These are phyloP conservation scores for Clonostachys rhizophaga DNA, from an alignment of 2,329 filamentous ascomycete genomes.

Conservation along the genomic window DNA sequence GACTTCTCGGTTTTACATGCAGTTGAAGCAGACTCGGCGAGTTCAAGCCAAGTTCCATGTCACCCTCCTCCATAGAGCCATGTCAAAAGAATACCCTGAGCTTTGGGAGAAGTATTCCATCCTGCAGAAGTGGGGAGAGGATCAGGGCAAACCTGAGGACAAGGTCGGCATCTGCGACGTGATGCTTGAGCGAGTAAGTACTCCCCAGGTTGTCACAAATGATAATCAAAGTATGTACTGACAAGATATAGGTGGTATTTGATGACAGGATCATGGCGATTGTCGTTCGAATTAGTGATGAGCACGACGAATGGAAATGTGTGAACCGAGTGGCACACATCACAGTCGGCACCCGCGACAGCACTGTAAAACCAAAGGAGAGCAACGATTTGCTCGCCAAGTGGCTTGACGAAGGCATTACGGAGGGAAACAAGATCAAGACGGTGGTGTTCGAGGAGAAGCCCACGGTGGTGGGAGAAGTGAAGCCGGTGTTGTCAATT, in stretches of 20 bases:
- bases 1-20: slow-evolving; percentile 58
- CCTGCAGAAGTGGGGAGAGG: slow-evolving; percentile 46
- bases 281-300: slow-evolving; percentile 67
- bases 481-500: slow-evolving; percentile 31
- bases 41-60: slow-evolving; percentile 88
- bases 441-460: slow-evolving; percentile 46
- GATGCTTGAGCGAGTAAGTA: slow-evolving; percentile 53
- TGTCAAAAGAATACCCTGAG: slow-evolving; percentile 53
- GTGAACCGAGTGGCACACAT: slow-evolving; percentile 80
- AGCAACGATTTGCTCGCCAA: slow-evolving; percentile 77
- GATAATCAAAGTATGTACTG: slow-evolving; percentile 3
- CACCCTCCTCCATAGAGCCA: slow-evolving; percentile 81
- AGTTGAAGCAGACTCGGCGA: slow-evolving; percentile 68
- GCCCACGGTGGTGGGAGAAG: slow-evolving; percentile 39
- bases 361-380: slow-evolving; percentile 82
- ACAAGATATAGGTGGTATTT: slow-evolving; percentile 61
- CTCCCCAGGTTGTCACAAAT: background rate
- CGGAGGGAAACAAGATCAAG: slow-evolving; percentile 33
- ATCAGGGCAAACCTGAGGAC: slow-evolving; percentile 15
- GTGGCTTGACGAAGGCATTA: slow-evolving; percentile 62
- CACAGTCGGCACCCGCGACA: slow-evolving; percentile 77
- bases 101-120: slow-evolving; percentile 71
- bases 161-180: slow-evolving; percentile 59
- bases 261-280: slow-evolving; percentile 88
- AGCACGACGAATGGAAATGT: slow-evolving; percentile 57